phyloP scores from a whole-genome alignment of 73 alveolate species.

The Blepharisma stoltei region DNA sequence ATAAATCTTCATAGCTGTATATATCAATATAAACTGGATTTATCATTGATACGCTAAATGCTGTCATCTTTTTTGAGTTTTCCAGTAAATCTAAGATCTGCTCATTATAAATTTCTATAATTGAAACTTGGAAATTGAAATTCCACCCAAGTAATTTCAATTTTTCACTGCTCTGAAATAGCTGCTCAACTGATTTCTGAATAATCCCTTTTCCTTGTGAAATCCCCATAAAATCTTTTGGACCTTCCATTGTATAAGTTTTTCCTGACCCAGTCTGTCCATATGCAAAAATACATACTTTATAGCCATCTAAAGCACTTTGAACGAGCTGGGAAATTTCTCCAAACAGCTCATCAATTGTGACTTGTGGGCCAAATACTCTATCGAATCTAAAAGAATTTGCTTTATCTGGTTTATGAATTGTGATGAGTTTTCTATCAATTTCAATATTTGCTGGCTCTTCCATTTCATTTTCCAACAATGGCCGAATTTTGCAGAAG shows the following conservation, averaged over 20 bases:
- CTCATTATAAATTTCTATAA: conserved; percentile 51
- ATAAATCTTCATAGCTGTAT: neutral
- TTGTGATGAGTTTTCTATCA: neutral
- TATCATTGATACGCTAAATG: conserved; percentile 28
- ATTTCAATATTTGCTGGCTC: neutral
- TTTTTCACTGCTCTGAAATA: conserved; percentile 50
- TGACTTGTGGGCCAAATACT: neutral
- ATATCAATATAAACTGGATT: conserved; percentile 28
- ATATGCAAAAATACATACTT: conserved; percentile 98
- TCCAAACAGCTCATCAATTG: conserved; percentile 5
- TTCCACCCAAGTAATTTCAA: conserved; percentile 39
- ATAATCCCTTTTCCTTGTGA: conserved; percentile 67
- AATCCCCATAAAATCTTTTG: conserved; percentile 45
- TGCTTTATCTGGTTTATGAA: conserved; percentile 5
- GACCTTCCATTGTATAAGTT: conserved; percentile 95
- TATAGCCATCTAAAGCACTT: conserved; percentile 87
- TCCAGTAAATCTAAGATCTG: conserved; percentile 34
- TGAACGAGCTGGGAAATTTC: conserved; percentile 31
- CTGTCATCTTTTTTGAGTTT: conserved; percentile 25
- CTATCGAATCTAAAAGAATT: neutral
- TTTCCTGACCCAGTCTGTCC: conserved; percentile 99
- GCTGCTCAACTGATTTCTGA: conserved; percentile 83
- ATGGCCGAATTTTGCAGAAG: conserved; percentile 85
- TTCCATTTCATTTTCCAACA: conserved; percentile 31
- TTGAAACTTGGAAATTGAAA: conserved; percentile 25